These are phyloP conservation scores for Phytophthora melonis DNA, from an alignment of 352 stramenopile genomes.

Conservation along the genomic window DNA sequence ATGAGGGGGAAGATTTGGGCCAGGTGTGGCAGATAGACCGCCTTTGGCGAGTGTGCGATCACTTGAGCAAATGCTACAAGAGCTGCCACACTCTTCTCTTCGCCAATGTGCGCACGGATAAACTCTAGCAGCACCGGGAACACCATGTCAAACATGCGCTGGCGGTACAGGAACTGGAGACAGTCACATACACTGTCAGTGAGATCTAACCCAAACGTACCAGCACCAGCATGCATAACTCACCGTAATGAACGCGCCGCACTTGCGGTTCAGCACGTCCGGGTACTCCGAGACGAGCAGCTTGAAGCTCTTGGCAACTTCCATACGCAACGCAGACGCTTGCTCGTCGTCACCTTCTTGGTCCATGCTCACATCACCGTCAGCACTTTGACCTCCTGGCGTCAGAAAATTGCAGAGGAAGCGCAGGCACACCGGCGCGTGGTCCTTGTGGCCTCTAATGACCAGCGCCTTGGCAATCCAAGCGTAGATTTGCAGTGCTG, in stretches of 20 bases:
- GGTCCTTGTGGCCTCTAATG: slow-evolving; percentile 75
- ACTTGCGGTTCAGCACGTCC: slow-evolving; percentile 88
- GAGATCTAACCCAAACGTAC: not conserved
- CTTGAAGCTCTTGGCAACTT: slow-evolving; percentile 85
- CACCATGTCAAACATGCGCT: slow-evolving; percentile 84
- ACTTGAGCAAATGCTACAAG: slow-evolving; percentile 84
- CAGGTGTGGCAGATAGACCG: slow-evolving; percentile 79
- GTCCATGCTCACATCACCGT: slow-evolving; percentile 41
- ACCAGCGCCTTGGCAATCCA: slow-evolving; percentile 88
- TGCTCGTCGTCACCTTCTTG: slow-evolving; percentile 27
- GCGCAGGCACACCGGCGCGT: slow-evolving; percentile 71
- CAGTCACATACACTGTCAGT: slow-evolving; percentile 4
- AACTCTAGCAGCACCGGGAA: slow-evolving; percentile 75
- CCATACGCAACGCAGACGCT: slow-evolving; percentile 57
- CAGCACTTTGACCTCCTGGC: slow-evolving; percentile 22
- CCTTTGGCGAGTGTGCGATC: slow-evolving; percentile 83
- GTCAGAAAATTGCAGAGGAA: slow-evolving; percentile 83
- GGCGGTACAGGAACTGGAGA: slow-evolving; percentile 77
- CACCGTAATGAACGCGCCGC: slow-evolving; percentile 84
- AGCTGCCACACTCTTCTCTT: slow-evolving; percentile 62
- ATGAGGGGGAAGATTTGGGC: slow-evolving; percentile 86
- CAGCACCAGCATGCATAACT: slow-evolving; percentile 3
- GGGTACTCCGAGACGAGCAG: slow-evolving; percentile 81
- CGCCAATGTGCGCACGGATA: slow-evolving; percentile 54
- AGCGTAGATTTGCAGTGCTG: slow-evolving; percentile 85